Conservation (phyloP, 2,329 filamentous ascomycete genomes). For the Hypoxylon sp. region DNA sequence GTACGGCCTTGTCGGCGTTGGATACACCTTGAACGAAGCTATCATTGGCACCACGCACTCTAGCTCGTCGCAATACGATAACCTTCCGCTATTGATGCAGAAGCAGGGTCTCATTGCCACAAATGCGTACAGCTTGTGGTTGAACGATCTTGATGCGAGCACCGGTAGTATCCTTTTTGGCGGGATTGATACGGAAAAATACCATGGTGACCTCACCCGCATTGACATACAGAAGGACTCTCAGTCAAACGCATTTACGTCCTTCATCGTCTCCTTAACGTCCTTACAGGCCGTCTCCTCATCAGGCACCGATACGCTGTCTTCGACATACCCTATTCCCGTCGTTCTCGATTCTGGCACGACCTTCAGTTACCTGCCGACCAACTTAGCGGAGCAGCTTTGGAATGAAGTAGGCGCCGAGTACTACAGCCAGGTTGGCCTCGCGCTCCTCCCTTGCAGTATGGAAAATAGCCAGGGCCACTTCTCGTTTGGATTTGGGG, state of each 20-base stretch:
- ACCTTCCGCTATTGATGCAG: slow-evolving; percentile 75
- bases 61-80: slow-evolving; percentile 57
- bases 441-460: slow-evolving; percentile 65
- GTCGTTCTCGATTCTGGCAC: slow-evolving; percentile 81
- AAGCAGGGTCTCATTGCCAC: slow-evolving; percentile 73
- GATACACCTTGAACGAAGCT: slow-evolving; percentile 69
- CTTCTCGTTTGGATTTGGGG: slow-evolving; percentile 68
- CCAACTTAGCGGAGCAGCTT: slow-evolving; percentile 66
- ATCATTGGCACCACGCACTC: slow-evolving; percentile 51
- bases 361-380: slow-evolving; percentile 77
- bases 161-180: slow-evolving; percentile 82
- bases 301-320: slow-evolving; percentile 63
- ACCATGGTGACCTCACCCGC: slow-evolving; percentile 70
- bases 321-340: slow-evolving; percentile 60
- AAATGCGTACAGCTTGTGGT: slow-evolving; percentile 79
- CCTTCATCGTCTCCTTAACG: slow-evolving; percentile 64
- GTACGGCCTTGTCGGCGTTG: slow-evolving; percentile 71
- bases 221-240: slow-evolving; percentile 68
- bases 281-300: slow-evolving; percentile 62
- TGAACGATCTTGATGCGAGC: slow-evolving; percentile 69
- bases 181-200: slow-evolving; percentile 83
- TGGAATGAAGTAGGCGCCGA: slow-evolving; percentile 68
- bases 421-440: slow-evolving; percentile 54
- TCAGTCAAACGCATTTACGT: slow-evolving; percentile 54
- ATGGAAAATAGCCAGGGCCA: slow-evolving; percentile 59